A percentile compares a stretch with the other conserved stretches of the same genome.
Evolutionary conservation across 2,329 filamentous ascomycete genomes (phyloP).

Genomic region (Aspergillus sp.): DNA sequence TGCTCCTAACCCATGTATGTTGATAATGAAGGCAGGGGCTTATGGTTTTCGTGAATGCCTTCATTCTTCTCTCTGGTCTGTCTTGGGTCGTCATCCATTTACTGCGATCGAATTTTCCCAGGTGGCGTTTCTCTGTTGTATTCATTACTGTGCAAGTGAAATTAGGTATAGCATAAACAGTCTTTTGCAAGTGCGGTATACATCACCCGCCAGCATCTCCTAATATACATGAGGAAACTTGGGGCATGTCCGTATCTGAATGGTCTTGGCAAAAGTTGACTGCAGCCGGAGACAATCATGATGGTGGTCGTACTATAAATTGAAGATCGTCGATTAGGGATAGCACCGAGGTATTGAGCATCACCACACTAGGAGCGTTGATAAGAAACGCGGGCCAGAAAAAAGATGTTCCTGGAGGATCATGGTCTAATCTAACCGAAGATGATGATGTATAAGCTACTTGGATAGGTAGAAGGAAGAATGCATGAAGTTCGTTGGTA

Average conservation of each 20-base stretch:
- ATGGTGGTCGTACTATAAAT: too few relatives aligned
- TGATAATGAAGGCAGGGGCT: constrained; percentile 12
- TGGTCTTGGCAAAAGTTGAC: not conserved
- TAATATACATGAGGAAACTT: not conserved
- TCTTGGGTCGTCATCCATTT: not conserved
- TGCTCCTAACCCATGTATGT: constrained; percentile 9
- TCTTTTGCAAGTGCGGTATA: not conserved
- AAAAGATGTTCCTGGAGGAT: too few relatives aligned
- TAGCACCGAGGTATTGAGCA: too few relatives aligned
- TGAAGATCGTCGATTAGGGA: too few relatives aligned
- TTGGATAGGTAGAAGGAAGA: too few relatives aligned
- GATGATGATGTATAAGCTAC: too few relatives aligned
- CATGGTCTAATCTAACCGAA: too few relatives aligned
- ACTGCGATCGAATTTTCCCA: not conserved
- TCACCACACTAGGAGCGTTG: too few relatives aligned
- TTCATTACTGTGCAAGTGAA: constrained; percentile 2
- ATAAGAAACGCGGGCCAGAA: too few relatives aligned
- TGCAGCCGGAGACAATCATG: too few relatives aligned
- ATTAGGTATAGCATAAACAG: not conserved
- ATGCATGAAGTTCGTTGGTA: too few relatives aligned
- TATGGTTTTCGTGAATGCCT: constrained; percentile 1
- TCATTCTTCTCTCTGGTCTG: not conserved
- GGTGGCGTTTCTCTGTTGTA: not conserved
- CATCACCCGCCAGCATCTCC: not conserved
- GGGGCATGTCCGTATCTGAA: not conserved